A percentile compares a stretch with the other conserved stretches of the same genome.
Conservation (phyloP, 306 rosid genomes). For the Albizia julibrissin region DNA sequence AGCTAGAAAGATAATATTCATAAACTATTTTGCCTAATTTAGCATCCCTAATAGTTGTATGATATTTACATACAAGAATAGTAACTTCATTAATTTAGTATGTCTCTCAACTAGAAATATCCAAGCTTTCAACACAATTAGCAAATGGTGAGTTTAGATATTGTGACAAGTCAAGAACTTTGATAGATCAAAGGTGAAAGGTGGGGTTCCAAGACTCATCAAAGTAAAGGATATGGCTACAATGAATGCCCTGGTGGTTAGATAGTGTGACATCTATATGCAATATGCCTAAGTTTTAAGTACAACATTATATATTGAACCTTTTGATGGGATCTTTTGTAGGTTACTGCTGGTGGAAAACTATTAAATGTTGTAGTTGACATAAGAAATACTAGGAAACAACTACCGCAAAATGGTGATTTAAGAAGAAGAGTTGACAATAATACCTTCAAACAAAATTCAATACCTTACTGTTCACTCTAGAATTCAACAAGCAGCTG, state of each 20-base stretch:
- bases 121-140: slow-evolving; percentile 72
- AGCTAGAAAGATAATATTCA: too few species aligned
- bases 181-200: slow-evolving; percentile 92
- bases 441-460: slow-evolving; percentile 93
- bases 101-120: too few species aligned
- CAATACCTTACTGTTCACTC: slow-evolving; percentile 53
- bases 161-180: slow-evolving; percentile 75
- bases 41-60: too few species aligned
- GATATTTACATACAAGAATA: too few species aligned
- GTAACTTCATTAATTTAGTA: too few species aligned
- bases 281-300: slow-evolving; percentile 16
- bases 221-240: slow-evolving; percentile 80
- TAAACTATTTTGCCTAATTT: too few species aligned
- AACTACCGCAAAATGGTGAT: slow-evolving; percentile 80
- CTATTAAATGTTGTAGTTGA: slow-evolving; percentile 90
- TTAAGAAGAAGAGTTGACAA: slow-evolving; percentile 92
- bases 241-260: slow-evolving; percentile 93
- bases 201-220: too few species aligned
- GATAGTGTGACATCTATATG: slow-evolving; percentile 21
- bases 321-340: slow-evolving; percentile 27
- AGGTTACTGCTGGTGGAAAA: slow-evolving; percentile 98
- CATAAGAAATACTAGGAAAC: slow-evolving; percentile 83
- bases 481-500: slow-evolving; percentile 67
- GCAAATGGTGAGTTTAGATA: slow-evolving; percentile 72
- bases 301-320: slow-evolving; percentile 24